phyloP scores from a whole-genome alignment of 257 asterid species.

The Solanum chaucha region DNA sequence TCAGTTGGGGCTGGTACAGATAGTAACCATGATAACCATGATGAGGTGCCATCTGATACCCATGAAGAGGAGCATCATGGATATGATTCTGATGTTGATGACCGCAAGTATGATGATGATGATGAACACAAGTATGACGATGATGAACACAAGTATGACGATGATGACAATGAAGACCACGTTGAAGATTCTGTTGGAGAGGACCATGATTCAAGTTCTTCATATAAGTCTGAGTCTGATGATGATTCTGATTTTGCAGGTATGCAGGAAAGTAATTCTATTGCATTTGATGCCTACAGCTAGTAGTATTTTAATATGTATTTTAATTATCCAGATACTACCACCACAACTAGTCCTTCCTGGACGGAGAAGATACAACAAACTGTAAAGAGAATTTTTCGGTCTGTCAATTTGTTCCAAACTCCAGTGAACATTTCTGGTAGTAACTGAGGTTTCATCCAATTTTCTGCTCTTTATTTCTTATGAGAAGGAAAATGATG shows the following conservation, averaged over 20 bases:
- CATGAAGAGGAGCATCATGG: conserved; percentile 50
- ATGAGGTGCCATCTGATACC: conserved; percentile 31
- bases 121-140: conserved; percentile 39
- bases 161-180: conserved; percentile 37
- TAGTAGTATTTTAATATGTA: conserved; percentile 11
- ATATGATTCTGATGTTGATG: conserved; percentile 68
- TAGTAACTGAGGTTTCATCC: conserved; percentile 20
- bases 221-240: conserved; percentile 50
- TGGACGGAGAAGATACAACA: conserved; percentile 89
- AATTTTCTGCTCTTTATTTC: background rate
- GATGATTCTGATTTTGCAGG: conserved; percentile 75
- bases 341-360: conserved; percentile 45
- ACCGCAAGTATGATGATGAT: conserved; percentile 33
- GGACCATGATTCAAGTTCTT: conserved; percentile 58
- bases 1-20: conserved; percentile 27
- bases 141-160: conserved; percentile 36
- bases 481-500: conserved; percentile 3
- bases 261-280: conserved; percentile 1
- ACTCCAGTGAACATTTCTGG: conserved; percentile 85
- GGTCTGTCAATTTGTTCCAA: conserved; percentile 69
- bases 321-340: conserved; percentile 38
- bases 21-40: conserved; percentile 33
- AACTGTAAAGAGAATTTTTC: conserved; percentile 51
- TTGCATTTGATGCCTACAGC: background rate
- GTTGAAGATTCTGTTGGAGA: conserved; percentile 45